Conservation (phyloP, 768 basidiomycete genomes). For the Cystofilobasidium bisporidii region DNA sequence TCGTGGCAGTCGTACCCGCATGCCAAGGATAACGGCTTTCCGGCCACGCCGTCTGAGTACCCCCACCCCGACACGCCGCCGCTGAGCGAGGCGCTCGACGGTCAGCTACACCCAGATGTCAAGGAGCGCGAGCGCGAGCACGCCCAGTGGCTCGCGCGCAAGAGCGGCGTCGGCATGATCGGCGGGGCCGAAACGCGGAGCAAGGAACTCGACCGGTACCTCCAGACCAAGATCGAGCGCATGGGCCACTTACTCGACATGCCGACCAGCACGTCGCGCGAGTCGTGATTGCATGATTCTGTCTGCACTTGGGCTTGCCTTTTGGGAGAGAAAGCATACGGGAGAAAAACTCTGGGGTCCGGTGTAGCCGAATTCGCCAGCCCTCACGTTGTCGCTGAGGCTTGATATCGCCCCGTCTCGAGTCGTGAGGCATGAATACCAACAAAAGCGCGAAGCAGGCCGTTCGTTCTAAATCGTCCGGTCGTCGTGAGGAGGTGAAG, state of each 20-base stretch:
- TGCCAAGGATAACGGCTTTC: constrained; percentile 9
- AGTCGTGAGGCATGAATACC: no score
- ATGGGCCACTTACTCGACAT: constrained; percentile 88
- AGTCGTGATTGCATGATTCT: not conserved
- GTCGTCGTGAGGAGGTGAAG: no score
- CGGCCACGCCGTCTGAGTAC: constrained; percentile 25
- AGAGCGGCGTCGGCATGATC: constrained; percentile 64
- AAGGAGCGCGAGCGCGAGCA: constrained; percentile 21
- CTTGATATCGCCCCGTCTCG: no score
- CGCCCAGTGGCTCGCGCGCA: constrained; percentile 42
- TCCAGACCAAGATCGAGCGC: constrained; percentile 86
- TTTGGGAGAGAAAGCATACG: no score
- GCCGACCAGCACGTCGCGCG: constrained; percentile 20
- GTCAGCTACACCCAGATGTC: constrained; percentile 25
- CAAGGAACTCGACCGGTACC: constrained; percentile 83
- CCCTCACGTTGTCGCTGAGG: no score
- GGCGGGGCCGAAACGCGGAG: constrained; percentile 68
- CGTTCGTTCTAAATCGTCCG: no score
- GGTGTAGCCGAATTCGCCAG: no score
- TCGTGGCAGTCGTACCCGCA: constrained; percentile 52
- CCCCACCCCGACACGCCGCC: constrained; percentile 12
- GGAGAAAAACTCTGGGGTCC: no score
- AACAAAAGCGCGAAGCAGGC: no score
- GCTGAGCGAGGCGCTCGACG: constrained; percentile 30
- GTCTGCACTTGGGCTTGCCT: no score